Base-by-base conservation (phyloP, 179 eudicot genomes). In the Heliamphora pulchella region DNA sequence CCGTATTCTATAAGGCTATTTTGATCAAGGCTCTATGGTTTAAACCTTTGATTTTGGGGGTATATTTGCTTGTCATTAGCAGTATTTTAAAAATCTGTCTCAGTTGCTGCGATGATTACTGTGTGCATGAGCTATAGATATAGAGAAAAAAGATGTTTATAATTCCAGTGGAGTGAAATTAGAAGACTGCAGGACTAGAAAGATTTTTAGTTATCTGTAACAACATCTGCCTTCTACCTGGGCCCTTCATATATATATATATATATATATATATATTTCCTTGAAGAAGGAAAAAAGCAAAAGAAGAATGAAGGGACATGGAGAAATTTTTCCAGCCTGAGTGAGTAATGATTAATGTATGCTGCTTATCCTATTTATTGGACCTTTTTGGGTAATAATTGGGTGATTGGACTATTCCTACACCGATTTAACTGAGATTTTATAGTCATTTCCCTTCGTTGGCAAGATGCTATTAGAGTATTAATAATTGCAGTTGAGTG, bases 11-110 rank as follows among this genome's bases (percentile, higher is more conserved):
- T 31, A 31, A 31, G 31, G 31, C 31, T 31, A 31, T 31, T 31
- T 31, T 31, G 31, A n/a, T 15, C 43, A 43, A 22, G 11, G n/a
- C 61, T 41, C 5, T 75, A 39, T 54, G 11, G 1, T 67, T 67
- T 13, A 67, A 17, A 20, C 41, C 54, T 61, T 76, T 44, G 48
- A 58, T 43, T 57, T 74, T 41, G 66, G 66, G 46, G 47, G 5
- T 44, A 13, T 31, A 13, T 57, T 75, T 44, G 17, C n/a, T 41
- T 57, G 22, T n/a, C 8, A 5, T 20, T 9, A 18, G 39, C 15
- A 18, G 13, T 6, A 73, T 59, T 57, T 75, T 75, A 5, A 39
- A 31, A 55, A 75, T 75, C 76, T 57, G 20, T 73, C 66, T 75
- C 22, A 57, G 43, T 39, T 75, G 50, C 22, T 75, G 44, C 39